phyloP scores from a whole-genome alignment of 352 stramenopile genomes.

The Pythium guiyangense region DNA sequence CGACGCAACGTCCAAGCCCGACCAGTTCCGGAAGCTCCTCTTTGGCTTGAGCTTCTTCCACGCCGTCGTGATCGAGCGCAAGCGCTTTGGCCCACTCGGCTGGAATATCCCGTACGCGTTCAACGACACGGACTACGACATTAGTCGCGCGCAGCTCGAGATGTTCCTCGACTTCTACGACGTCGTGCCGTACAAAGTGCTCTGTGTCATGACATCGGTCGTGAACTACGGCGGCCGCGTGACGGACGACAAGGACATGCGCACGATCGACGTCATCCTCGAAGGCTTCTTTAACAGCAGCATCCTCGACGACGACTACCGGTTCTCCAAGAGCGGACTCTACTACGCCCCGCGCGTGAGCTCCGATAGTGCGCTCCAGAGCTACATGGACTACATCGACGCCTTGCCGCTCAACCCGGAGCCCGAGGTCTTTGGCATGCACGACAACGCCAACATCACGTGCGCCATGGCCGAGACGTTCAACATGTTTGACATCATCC shows the following conservation, averaged over 20 bases:
- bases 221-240: slow-evolving; percentile 93
- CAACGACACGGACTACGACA: slow-evolving; percentile 79
- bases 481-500: slow-evolving; percentile 84
- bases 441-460: slow-evolving; percentile 94
- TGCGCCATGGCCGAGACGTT: slow-evolving; percentile 89
- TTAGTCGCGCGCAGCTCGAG: slow-evolving; percentile 78
- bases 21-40: slow-evolving; percentile 63
- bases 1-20: slow-evolving; percentile 14
- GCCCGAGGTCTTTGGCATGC: slow-evolving; percentile 93
- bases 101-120: slow-evolving; percentile 93
- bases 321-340: slow-evolving; percentile 62
- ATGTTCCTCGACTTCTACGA: slow-evolving; percentile 91
- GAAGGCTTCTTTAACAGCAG: slow-evolving; percentile 74
- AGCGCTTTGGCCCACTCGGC: slow-evolving; percentile 82
- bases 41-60: slow-evolving; percentile 50
- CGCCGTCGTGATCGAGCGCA: slow-evolving; percentile 76
- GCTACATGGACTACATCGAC: slow-evolving; percentile 89
- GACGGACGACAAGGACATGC: slow-evolving; percentile 91
- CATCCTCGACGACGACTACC: slow-evolving; percentile 59
- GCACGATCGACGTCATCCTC: slow-evolving; percentile 82
- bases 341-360: slow-evolving; percentile 73
- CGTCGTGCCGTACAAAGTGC: slow-evolving; percentile 80
- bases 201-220: slow-evolving; percentile 85
- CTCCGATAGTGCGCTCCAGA: slow-evolving; percentile 56
- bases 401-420: slow-evolving; percentile 82